Evolutionary conservation across 495 filamentous ascomycete species (phyloP).

Genomic region (Hypoxylon fuscum): DNA sequence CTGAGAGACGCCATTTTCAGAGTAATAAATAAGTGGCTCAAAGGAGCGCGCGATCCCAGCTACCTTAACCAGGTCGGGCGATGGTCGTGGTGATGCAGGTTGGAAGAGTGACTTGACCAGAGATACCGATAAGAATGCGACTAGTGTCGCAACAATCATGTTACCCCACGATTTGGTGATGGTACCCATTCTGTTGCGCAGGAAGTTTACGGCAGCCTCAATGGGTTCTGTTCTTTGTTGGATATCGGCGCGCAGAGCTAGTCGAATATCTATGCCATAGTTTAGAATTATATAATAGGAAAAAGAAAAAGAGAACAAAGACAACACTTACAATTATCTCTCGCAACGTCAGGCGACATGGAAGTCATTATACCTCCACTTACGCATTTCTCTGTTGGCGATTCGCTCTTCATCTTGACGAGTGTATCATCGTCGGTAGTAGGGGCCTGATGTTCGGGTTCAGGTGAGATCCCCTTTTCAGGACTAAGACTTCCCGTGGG

Average conservation of each 20-base stretch:
- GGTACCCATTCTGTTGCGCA: constrained; percentile 64
- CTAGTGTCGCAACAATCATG: constrained; percentile 63
- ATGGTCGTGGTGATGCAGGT: constrained; percentile 70
- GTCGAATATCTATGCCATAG: constrained; percentile 75
- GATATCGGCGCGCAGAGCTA: constrained; percentile 84
- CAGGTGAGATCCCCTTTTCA: constrained; percentile 59
- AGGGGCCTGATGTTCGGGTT: constrained; percentile 54
- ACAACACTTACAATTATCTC: constrained; percentile 50
- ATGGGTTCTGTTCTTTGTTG: constrained; percentile 87
- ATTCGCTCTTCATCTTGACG: constrained; percentile 46
- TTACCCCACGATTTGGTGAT: constrained; percentile 73
- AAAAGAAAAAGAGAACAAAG: background rate
- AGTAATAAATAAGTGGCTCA: constrained; percentile 91
- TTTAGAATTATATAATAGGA: constrained; percentile 23
- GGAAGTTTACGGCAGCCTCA: constrained; percentile 71
- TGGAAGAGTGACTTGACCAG: constrained; percentile 72
- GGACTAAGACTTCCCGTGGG: constrained; percentile 61
- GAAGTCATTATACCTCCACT: constrained; percentile 42
- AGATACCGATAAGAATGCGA: constrained; percentile 66
- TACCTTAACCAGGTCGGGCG: constrained; percentile 89
- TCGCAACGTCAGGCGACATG: constrained; percentile 19
- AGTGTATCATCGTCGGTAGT: constrained; percentile 43
- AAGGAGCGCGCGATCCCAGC: constrained; percentile 87
- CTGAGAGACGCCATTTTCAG: constrained; percentile 84
- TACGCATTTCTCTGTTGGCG: constrained; percentile 9